phyloP scores from a whole-genome alignment of 2,329 filamentous ascomycete genomes.

The Pleomassaria siparia region DNA sequence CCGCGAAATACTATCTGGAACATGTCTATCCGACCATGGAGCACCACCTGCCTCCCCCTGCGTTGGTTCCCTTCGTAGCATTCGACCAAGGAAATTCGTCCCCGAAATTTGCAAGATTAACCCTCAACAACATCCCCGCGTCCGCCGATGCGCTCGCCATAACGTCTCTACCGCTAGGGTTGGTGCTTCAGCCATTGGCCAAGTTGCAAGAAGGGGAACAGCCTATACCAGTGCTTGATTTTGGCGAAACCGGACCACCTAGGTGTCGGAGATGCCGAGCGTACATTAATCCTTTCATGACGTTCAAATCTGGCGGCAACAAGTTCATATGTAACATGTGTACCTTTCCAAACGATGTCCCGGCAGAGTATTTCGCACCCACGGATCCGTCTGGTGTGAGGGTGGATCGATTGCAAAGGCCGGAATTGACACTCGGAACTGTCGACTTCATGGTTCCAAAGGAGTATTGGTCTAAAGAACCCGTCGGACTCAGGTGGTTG shows the following conservation, averaged over 20 bases:
- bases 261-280: slow-evolving; percentile 89
- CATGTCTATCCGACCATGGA: slow-evolving; percentile 96
- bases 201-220: slow-evolving; percentile 80
- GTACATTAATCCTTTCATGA: slow-evolving; percentile 99
- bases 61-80: slow-evolving; percentile 86
- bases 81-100: slow-evolving; percentile 96
- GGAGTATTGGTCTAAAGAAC: slow-evolving; percentile 97
- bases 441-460: slow-evolving; percentile 97
- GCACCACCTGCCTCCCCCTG: slow-evolving; percentile 85
- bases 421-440: slow-evolving; percentile 86
- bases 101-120: slow-evolving; percentile 88
- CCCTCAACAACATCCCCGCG: slow-evolving; percentile 88
- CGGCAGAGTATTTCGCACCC: slow-evolving; percentile 89
- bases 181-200: slow-evolving; percentile 86
- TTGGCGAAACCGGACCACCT: slow-evolving; percentile 86
- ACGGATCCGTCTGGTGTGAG: slow-evolving; percentile 84
- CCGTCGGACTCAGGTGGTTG: slow-evolving; percentile 81
- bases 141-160: slow-evolving; percentile 76
- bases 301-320: slow-evolving; percentile 89
- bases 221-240: slow-evolving; percentile 89
- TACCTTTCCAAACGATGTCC: slow-evolving; percentile 93
- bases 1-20: slow-evolving; percentile 80
- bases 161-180: slow-evolving; percentile 81
- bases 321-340: slow-evolving; percentile 99
- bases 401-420: slow-evolving; percentile 83